Evolutionary conservation across 805 yeast genomes (phyloP).

Genomic region (Kluyveromyces siamensis): DNA sequence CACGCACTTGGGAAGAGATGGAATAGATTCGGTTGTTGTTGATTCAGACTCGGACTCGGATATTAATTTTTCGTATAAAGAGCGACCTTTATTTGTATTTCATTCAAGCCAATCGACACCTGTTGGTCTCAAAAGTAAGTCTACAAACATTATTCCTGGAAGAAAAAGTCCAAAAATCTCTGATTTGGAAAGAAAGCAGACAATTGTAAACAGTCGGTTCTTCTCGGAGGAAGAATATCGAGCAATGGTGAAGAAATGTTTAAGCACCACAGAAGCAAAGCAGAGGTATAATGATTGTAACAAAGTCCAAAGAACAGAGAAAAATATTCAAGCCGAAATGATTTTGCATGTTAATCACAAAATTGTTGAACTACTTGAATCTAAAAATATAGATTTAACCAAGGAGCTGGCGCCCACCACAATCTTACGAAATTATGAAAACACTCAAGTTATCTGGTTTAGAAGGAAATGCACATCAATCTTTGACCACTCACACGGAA

Average conservation of each 20-base stretch:
- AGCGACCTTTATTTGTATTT: neutral
- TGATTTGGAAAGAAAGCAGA: neutral
- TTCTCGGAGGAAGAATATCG: conserved; percentile 18
- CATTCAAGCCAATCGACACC: conserved; percentile 2
- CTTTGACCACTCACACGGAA: conserved; percentile 40
- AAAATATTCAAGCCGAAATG: conserved; percentile 44
- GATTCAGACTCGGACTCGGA: neutral
- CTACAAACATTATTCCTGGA: no score
- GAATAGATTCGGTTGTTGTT: neutral
- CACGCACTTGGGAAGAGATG: neutral
- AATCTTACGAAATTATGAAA: conserved; percentile 17
- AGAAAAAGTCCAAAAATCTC: neutral
- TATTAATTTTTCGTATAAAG: neutral
- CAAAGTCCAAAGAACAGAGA: conserved; percentile 35
- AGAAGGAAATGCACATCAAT: conserved; percentile 38
- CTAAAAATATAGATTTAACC: conserved; percentile 14
- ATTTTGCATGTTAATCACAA: conserved; percentile 33
- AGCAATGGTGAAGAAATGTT: conserved; percentile 1
- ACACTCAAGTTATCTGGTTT: conserved; percentile 43
- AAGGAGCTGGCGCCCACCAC: conserved; percentile 18
- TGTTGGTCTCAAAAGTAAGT: neutral
- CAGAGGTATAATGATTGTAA: conserved; percentile 29
- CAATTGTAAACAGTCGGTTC: conserved; percentile 13
- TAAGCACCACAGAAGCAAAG: conserved; percentile 5
- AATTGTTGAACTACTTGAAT: conserved; percentile 24